Conservation (phyloP, 1,284 basidiomycete species). For the Melampsora larici-populina region DNA sequence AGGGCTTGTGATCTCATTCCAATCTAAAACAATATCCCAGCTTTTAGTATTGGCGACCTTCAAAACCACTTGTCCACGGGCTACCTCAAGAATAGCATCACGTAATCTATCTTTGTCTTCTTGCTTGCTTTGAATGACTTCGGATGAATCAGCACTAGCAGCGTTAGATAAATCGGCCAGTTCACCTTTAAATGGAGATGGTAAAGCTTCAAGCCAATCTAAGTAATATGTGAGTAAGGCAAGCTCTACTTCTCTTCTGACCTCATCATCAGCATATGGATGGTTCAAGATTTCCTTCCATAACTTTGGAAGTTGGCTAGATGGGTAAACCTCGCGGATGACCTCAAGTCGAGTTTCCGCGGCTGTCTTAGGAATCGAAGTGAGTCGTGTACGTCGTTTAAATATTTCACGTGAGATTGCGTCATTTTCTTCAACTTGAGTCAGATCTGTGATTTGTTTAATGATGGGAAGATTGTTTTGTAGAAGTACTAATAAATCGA, state of each 20-base stretch:
- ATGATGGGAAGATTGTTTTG: conserved; percentile 58
- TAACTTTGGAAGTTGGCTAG: conserved; percentile 62
- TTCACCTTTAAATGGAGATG: conserved; percentile 56
- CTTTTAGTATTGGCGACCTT: conserved; percentile 71
- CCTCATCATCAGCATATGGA: conserved; percentile 66
- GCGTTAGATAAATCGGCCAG: conserved; percentile 54
- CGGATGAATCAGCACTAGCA: conserved; percentile 42
- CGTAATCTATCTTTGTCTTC: conserved; percentile 58
- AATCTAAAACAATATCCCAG: conserved; percentile 75
- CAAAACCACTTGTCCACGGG: conserved; percentile 70
- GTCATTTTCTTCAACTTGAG: conserved; percentile 25
- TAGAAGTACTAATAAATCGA: conserved; percentile 62
- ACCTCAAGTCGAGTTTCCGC: conserved; percentile 48
- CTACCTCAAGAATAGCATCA: conserved; percentile 66
- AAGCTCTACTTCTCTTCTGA: conserved; percentile 66
- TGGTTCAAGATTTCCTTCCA: conserved; percentile 75
- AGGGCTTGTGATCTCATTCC: conserved; percentile 60
- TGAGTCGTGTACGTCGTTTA: conserved; percentile 69
- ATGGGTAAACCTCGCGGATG: conserved; percentile 50
- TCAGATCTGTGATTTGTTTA: conserved; percentile 47
- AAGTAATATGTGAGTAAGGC: conserved; percentile 67
- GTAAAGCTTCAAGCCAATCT: conserved; percentile 61
- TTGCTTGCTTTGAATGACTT: conserved; percentile 47
- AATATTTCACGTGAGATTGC: conserved; percentile 61
- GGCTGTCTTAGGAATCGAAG: conserved; percentile 59